phyloP scores from a whole-genome alignment of 768 basidiomycete genomes.

The Kwoniella mangroviensis region DNA sequence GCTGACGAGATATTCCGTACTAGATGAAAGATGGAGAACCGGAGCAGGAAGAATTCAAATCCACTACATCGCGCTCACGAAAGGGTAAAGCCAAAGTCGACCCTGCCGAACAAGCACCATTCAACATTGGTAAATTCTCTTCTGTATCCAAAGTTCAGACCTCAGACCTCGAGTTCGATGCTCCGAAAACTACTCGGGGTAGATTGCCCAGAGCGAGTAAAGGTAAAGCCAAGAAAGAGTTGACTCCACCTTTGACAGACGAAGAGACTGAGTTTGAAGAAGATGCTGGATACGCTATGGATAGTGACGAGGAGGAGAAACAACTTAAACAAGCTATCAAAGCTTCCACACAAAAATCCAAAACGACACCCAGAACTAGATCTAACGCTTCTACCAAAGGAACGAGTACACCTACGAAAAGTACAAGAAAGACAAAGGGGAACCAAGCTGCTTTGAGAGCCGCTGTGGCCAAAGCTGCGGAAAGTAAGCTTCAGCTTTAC shows the following conservation, averaged over 20 bases:
- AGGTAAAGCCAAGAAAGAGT: constrained; percentile 27
- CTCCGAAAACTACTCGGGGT: constrained; percentile 5
- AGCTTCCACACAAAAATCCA: constrained; percentile 24
- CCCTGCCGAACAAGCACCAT: constrained; percentile 27
- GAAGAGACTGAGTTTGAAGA: constrained; percentile 29
- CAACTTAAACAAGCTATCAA: constrained; percentile 39
- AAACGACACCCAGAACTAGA: constrained; percentile 4
- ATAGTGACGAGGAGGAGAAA: constrained; percentile 46
- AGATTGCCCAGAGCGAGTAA: constrained; percentile 20
- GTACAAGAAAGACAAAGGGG: constrained; percentile 8
- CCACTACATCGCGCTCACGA: neutral
- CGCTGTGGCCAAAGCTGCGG: constrained; percentile 34
- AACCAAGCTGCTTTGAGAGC: constrained; percentile 27
- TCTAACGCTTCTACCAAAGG: constrained; percentile 6
- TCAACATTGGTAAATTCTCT: constrained; percentile 46
- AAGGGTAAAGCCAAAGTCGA: constrained; percentile 28
- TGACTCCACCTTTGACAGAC: constrained; percentile 25
- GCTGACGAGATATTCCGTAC: neutral
- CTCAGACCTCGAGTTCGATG: constrained; percentile 21
- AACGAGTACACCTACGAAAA: constrained; percentile 1
- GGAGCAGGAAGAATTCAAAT: constrained; percentile 9
- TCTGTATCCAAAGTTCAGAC: constrained; percentile 28
- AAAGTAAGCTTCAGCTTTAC: constrained; percentile 25
- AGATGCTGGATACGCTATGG: constrained; percentile 46
- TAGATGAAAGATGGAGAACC: constrained; percentile 4